Base-by-base conservation (phyloP, 2,329 filamentous ascomycete genomes). In the Acrocalymma vagum region DNA sequence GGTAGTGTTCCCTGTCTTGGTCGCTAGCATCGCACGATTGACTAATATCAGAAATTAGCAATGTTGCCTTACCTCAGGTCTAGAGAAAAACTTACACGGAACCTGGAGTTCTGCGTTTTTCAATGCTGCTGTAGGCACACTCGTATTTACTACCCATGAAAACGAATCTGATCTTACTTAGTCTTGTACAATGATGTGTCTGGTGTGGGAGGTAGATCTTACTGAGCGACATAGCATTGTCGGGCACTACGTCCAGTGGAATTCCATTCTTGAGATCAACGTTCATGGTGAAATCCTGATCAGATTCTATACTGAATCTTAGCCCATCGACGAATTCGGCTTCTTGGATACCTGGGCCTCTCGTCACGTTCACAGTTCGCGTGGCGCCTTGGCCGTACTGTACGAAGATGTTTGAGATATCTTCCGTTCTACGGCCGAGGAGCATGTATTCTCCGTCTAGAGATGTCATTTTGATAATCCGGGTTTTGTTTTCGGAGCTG, bases 381-480 rank as follows among this genome's bases (percentile, higher is more conserved):
- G 59, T 63, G 7, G 50, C 60, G 2, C 63, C 63, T 26, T 62
- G 54, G 1, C 65, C 64, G 35, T 65, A 68, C 21, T 67, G 63
- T n/a, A 68, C 49, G 40, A 68, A 68, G 11, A 66, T 59, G 25
- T 67, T 65, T 6, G 51, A 40, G 3, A 34, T 48, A 30, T 69
- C 65, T 5, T 43, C 38, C 0, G 51, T 58, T 20, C 53, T 51
- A 15, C 63, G 48, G 4, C 62, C 65, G 7, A 69, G 46, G 4
- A 67, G 56, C 42, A 62, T 53, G 28, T 64, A 65, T 29, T 69
- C 63, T 10, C 65, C 65, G 25, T 60, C 57, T 4, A 67, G 18
- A 4, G 54, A 58, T 1, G 62, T 67, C 53, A 67, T 56, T 42
- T 65, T 64, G 42, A 63, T 58, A 18, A 67, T 65, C 3, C 63